Base-by-base conservation (phyloP, 163 green algal genomes). In the Trebouxia gelatinosa region DNA sequence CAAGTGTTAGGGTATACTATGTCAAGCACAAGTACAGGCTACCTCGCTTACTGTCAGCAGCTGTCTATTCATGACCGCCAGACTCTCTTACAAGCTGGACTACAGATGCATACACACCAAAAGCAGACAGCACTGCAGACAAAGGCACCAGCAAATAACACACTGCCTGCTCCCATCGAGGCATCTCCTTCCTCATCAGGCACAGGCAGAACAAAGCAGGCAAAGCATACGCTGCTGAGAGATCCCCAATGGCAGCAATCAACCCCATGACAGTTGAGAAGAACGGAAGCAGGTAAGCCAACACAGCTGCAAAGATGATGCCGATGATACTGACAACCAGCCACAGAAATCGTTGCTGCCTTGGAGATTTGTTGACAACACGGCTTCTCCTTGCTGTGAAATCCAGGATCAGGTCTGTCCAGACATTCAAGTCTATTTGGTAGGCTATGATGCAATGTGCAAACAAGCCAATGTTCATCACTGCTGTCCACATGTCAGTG, bases 391-490 rank as follows among this genome's bases (percentile, higher is more conserved):
- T 51, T 37, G 50, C 43, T 34, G 39, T 64, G 39, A 77, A 48
- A 31, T 43, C 38, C 17, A 82, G 61, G 11, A 75, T 29, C 57
- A 82, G 70, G 32, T 82, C 65, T 43, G 78, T 82, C 70, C 67
- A 76, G 6, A 82, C 78, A 40, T 82, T 79, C 28, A 82, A 58
- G 70, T 82, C 82, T 29, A 87, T 79, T 67, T 81, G 80, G 58
- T 88, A 88, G 7, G 84, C 84, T n/a, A 88, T 81, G 62, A 88
- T 70, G 78, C 84, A 88, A 64, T 88, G 84, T 46, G 82, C 32
- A 74, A 88, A 84, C 28, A 88, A 79, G 19, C 71, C 70, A 32
- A 61, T 75, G 48, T 87, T 87, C 77, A 83, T 84, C 38, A 74
- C 40, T 28, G 79, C 51, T 11, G 54, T 79, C 83, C 80, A 85